These are phyloP conservation scores for Capronia epimyces DNA, from an alignment of 2,329 filamentous ascomycete species.

Conservation along the genomic window DNA sequence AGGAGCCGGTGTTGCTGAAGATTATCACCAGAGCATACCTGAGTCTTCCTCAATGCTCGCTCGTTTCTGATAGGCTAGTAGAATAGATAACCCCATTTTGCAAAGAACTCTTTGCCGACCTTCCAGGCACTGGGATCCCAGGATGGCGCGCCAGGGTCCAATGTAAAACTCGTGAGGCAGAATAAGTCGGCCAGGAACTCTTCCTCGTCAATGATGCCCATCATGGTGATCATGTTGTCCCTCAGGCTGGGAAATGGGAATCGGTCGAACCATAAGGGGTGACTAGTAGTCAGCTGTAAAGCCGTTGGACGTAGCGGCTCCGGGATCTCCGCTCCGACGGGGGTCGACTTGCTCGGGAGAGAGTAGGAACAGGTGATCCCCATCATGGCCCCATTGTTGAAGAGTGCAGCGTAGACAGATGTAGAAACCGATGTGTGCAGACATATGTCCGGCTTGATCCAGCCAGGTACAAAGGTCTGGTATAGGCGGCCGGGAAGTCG, in stretches of 20 bases:
- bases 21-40: no score
- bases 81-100: slow-evolving; percentile 90
- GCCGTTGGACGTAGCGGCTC: slow-evolving; percentile 8
- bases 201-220: slow-evolving; percentile 34
- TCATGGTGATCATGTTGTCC: slow-evolving; percentile 35
- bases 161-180: slow-evolving; percentile 33
- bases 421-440: neutral
- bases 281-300: slow-evolving; percentile 7
- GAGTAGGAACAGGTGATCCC: slow-evolving; percentile 6
- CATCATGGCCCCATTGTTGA: slow-evolving; percentile 14
- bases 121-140: slow-evolving; percentile 37
- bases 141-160: slow-evolving; percentile 30
- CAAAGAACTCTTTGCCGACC: slow-evolving; percentile 62
- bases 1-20: no score
- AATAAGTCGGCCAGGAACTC: slow-evolving; percentile 36
- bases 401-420: slow-evolving; percentile 13
- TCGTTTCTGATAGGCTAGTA: slow-evolving; percentile 10
- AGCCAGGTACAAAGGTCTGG: neutral
- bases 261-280: slow-evolving; percentile 37
- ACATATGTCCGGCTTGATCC: neutral
- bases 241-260: slow-evolving; percentile 40
- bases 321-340: slow-evolving; percentile 7
- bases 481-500: neutral
- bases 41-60: no score
- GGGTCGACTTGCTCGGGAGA: neutral